phyloP scores from a whole-genome alignment of 1,284 basidiomycete genomes.

The Leccinum cinnamomeum region DNA sequence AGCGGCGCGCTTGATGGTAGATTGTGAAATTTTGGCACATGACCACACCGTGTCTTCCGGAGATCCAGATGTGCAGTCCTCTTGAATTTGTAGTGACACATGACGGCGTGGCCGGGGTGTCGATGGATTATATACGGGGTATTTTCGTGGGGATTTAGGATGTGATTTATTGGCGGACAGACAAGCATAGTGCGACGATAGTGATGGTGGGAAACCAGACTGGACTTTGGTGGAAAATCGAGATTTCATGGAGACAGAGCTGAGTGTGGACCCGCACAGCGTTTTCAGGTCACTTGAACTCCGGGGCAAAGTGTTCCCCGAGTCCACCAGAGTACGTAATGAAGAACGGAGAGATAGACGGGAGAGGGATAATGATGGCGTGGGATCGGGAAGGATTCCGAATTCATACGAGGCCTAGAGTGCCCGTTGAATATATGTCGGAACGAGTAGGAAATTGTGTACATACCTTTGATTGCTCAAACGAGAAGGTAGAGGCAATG shows the following conservation, averaged over 20 bases:
- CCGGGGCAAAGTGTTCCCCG: slow-evolving; percentile 2
- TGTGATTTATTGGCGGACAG: slow-evolving; percentile 12
- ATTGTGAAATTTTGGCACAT: slow-evolving; percentile 35
- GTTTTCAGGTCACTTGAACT: slow-evolving; percentile 24
- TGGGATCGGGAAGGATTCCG: slow-evolving; percentile 20
- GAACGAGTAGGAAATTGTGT: not conserved
- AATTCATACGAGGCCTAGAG: slow-evolving; percentile 25
- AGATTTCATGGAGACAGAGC: slow-evolving; percentile 27
- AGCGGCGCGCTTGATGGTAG: slow-evolving; percentile 25
- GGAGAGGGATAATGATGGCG: slow-evolving; percentile 11
- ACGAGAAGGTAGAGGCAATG: slow-evolving; percentile 7
- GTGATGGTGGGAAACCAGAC: slow-evolving; percentile 11
- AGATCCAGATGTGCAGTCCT: slow-evolving; percentile 5
- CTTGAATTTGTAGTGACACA: slow-evolving; percentile 10
- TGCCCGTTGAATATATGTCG: slow-evolving; percentile 2
- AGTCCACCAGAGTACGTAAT: slow-evolving; percentile 29
- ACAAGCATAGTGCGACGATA: slow-evolving; percentile 4
- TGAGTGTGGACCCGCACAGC: slow-evolving; percentile 20
- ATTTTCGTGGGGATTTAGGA: slow-evolving; percentile 9
- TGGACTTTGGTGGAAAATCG: slow-evolving; percentile 16
- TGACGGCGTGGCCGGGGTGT: slow-evolving; percentile 17
- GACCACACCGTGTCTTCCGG: slow-evolving; percentile 26
- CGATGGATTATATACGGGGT: slow-evolving; percentile 6
- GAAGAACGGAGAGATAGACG: slow-evolving; percentile 25
- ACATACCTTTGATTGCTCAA: slow-evolving; percentile 26